These are phyloP conservation scores for Trichocomaceae sp. DNA, from an alignment of 2,329 filamentous ascomycete species.

Conservation along the genomic window DNA sequence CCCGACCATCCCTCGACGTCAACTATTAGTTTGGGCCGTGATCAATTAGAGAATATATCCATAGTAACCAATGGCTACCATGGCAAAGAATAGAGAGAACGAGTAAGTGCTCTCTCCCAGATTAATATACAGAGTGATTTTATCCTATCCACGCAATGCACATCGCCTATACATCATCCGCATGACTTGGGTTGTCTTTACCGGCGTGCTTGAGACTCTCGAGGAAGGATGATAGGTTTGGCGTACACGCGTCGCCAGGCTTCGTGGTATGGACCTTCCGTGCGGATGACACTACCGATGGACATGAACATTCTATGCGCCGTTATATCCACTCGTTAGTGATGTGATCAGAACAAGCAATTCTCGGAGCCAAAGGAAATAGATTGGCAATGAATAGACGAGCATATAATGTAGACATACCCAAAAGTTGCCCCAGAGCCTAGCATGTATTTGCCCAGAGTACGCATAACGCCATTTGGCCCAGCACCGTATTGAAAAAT, in stretches of 20 bases:
- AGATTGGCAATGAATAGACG: background rate
- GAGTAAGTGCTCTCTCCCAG: background rate
- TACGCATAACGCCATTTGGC: constrained; percentile 87
- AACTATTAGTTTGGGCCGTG: background rate
- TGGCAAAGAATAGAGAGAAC: background rate
- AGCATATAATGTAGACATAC: constrained; percentile 45
- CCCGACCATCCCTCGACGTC: background rate
- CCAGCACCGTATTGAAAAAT: constrained; percentile 94
- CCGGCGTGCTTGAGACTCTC: constrained; percentile 33
- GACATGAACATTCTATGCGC: constrained; percentile 83
- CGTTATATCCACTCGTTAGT: constrained; percentile 5
- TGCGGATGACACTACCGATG: constrained; percentile 92
- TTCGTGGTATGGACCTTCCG: constrained; percentile 72
- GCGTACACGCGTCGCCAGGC: constrained; percentile 69
- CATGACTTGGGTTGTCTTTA: constrained; percentile 14
- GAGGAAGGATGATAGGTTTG: constrained; percentile 62
- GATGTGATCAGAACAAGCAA: background rate
- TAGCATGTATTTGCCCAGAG: constrained; percentile 92
- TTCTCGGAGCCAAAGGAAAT: background rate
- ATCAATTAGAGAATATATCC: background rate
- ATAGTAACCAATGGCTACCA: background rate
- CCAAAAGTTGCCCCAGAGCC: constrained; percentile 94
- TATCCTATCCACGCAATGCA: background rate
- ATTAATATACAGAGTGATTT: background rate
- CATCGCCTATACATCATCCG: background rate